A percentile compares a stretch with the other conserved stretches of the same genome.
Conservation (phyloP, 2,329 filamentous ascomycete species). For the Penicillium occitanis region DNA sequence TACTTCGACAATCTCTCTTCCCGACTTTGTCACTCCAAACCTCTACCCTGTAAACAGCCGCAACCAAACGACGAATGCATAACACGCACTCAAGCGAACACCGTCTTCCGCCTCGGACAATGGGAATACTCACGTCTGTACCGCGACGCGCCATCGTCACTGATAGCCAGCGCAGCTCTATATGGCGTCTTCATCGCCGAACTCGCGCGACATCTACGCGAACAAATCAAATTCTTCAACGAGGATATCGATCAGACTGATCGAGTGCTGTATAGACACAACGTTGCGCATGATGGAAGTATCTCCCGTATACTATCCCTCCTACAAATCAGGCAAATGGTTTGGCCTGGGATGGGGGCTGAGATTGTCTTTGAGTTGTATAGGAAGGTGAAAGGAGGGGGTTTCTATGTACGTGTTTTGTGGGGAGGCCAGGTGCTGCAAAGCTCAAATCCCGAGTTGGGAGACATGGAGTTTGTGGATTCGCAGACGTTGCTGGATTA, state of each 20-base stretch:
- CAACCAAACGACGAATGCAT: constrained; percentile 54
- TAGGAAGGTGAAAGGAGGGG: constrained; percentile 42
- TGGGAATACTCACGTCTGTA: constrained; percentile 81
- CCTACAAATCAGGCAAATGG: constrained; percentile 71
- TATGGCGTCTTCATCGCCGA: constrained; percentile 76
- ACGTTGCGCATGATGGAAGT: constrained; percentile 77
- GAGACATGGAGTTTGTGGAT: constrained; percentile 68
- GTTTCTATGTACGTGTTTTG: constrained; percentile 63
- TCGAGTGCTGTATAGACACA: constrained; percentile 64
- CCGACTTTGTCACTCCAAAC: constrained; percentile 71
- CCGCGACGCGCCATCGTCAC: constrained; percentile 62
- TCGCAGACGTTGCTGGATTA: constrained; percentile 65
- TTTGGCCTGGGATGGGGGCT: constrained; percentile 80
- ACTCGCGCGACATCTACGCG: constrained; percentile 64
- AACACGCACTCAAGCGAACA: constrained; percentile 61
- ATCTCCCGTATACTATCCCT: constrained; percentile 66
- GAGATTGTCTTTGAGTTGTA: constrained; percentile 78
- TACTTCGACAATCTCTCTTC: constrained; percentile 84
- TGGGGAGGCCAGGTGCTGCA: constrained; percentile 67
- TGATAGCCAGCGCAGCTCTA: constrained; percentile 61
- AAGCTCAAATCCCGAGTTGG: constrained; percentile 69
- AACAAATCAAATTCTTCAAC: constrained; percentile 38
- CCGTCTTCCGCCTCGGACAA: constrained; percentile 72
- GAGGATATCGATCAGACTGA: constrained; percentile 35
- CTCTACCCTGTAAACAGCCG: constrained; percentile 66